These are phyloP conservation scores for Coniochaeta prunicola DNA, from an alignment of 2,329 filamentous ascomycete genomes.

Conservation along the genomic window DNA sequence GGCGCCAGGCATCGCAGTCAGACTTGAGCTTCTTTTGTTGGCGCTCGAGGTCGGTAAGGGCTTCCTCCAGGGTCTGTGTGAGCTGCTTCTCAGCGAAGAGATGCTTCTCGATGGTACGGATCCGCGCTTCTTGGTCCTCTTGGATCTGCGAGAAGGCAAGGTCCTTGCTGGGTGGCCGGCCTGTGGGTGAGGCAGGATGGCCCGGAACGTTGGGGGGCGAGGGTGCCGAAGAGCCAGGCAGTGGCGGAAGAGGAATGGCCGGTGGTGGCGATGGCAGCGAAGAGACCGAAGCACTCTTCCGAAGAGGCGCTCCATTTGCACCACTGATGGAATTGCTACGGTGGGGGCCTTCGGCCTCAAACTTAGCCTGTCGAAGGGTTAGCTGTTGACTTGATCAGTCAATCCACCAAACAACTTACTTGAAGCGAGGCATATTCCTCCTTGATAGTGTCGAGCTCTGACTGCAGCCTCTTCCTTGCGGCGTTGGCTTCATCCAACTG, in stretches of 20 bases:
- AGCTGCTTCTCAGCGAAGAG: slow-evolving; percentile 93
- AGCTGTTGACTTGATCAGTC: not conserved
- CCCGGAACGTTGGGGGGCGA: slow-evolving; percentile 18
- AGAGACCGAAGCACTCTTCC: slow-evolving; percentile 75
- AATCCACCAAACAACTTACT: slow-evolving; percentile 40
- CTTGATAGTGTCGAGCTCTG: slow-evolving; percentile 59
- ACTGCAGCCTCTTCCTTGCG: slow-evolving; percentile 54
- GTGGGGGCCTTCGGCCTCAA: slow-evolving; percentile 44
- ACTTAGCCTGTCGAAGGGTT: slow-evolving; percentile 42
- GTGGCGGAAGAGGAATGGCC: slow-evolving; percentile 87
- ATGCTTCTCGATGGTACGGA: slow-evolving; percentile 94
- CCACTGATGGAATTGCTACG: slow-evolving; percentile 48
- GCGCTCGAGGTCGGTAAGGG: slow-evolving; percentile 84
- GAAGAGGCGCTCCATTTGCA: slow-evolving; percentile 51
- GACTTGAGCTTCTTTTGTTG: slow-evolving; percentile 87
- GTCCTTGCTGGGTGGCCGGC: slow-evolving; percentile 77
- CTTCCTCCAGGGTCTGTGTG: slow-evolving; percentile 90
- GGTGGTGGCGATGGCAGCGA: slow-evolving; percentile 91
- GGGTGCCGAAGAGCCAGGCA: slow-evolving; percentile 49
- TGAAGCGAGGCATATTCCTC: slow-evolving; percentile 71
- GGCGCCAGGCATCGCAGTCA: slow-evolving; percentile 86
- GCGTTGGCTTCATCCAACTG: slow-evolving; percentile 74
- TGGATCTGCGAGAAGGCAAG: slow-evolving; percentile 68
- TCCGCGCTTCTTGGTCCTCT: slow-evolving; percentile 91
- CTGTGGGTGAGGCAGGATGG: slow-evolving; percentile 40